These are phyloP conservation scores for Penicillium atrosanguineum DNA, from an alignment of 495 filamentous ascomycete species.

Conservation along the genomic window DNA sequence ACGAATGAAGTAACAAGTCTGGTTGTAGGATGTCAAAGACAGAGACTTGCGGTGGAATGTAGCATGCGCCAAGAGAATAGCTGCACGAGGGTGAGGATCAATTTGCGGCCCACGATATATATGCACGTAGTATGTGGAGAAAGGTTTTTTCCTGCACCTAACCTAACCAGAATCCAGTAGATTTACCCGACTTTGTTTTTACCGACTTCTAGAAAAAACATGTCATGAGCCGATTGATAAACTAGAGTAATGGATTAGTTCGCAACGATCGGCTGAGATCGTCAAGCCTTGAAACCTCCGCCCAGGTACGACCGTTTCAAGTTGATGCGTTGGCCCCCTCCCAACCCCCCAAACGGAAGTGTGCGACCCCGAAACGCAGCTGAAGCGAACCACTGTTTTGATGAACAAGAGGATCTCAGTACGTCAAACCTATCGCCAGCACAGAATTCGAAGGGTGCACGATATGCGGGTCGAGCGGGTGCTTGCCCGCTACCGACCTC, in stretches of 20 bases:
- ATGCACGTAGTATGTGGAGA: background rate
- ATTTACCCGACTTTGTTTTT: constrained; percentile 13
- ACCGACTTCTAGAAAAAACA: constrained; percentile 5
- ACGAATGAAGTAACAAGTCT: background rate
- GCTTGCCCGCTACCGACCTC: background rate
- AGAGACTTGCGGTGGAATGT: background rate
- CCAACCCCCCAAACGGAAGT: background rate
- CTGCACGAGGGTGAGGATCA: background rate
- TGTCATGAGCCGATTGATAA: constrained; percentile 1
- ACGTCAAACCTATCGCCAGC: background rate
- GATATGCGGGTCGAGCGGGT: background rate
- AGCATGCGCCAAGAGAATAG: background rate
- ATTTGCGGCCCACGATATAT: background rate
- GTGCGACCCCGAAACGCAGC: background rate
- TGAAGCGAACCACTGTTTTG: constrained; percentile 6
- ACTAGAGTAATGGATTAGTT: background rate
- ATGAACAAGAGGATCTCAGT: background rate
- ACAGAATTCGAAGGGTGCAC: background rate
- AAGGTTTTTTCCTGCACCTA: background rate
- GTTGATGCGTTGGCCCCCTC: constrained; percentile 1
- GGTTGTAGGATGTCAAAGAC: background rate
- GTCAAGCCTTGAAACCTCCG: constrained; percentile 20
- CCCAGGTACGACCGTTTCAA: constrained; percentile 23
- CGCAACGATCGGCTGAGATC: constrained; percentile 13
- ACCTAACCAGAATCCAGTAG: background rate